These are phyloP conservation scores for Coniochaeta ligniaria DNA, from an alignment of 2,329 filamentous ascomycete genomes.

Conservation along the genomic window DNA sequence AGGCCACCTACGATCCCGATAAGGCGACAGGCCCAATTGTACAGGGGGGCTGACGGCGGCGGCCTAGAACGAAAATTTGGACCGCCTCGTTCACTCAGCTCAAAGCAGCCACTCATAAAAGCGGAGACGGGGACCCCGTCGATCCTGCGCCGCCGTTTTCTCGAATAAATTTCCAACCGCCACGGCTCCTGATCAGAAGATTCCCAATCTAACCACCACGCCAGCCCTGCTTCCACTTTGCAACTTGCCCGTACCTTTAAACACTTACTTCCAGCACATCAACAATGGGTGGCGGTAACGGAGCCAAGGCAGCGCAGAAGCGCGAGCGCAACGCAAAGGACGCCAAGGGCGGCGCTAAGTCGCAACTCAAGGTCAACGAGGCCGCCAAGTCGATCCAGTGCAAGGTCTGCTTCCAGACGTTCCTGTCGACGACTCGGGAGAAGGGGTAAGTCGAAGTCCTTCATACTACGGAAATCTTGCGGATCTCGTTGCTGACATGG, in stretches of 20 bases:
- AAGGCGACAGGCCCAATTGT: too few relatives aligned
- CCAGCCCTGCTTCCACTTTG: background rate
- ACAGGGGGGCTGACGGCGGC: too few relatives aligned
- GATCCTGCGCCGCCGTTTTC: background rate
- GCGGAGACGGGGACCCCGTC: background rate
- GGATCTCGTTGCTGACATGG: slow-evolving; percentile 4
- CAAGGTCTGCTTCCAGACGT: slow-evolving; percentile 68
- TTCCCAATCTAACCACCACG: background rate
- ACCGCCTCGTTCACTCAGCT: background rate
- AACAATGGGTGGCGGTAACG: slow-evolving; percentile 27
- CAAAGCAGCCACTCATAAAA: background rate
- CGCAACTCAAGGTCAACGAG: slow-evolving; percentile 64
- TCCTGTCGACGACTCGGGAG: slow-evolving; percentile 69
- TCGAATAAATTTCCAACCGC: background rate
- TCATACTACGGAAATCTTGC: background rate
- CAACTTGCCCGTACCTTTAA: background rate
- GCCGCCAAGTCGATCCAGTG: slow-evolving; percentile 72
- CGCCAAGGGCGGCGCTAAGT: slow-evolving; percentile 48
- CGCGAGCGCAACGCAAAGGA: slow-evolving; percentile 65
- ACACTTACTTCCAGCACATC: background rate
- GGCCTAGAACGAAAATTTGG: too few relatives aligned
- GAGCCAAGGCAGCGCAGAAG: slow-evolving; percentile 48
- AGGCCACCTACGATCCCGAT: background rate
- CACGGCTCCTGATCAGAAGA: background rate
- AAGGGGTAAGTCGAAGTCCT: slow-evolving; percentile 48